These are phyloP conservation scores for Lagerstroemia speciosa DNA, from an alignment of 345 rosid species.

Conservation along the genomic window DNA sequence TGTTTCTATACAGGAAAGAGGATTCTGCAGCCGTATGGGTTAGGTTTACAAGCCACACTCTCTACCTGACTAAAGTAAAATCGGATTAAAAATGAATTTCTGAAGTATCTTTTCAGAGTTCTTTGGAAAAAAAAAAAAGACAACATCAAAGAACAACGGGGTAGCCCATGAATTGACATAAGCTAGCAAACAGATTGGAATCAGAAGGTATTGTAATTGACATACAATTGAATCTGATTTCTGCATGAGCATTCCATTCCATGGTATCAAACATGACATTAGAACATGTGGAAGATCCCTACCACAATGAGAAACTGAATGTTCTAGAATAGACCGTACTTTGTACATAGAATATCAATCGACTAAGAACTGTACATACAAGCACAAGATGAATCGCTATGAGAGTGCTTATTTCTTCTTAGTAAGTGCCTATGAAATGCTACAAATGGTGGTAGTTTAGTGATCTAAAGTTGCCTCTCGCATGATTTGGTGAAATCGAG, in stretches of 20 bases:
- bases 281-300: not conserved
- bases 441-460: too few relatives aligned
- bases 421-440: too few relatives aligned
- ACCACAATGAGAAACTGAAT: slow-evolving; percentile 2
- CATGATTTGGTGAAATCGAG: too few relatives aligned
- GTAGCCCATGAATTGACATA: not conserved
- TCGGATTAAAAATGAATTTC: not conserved
- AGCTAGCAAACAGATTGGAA: not conserved
- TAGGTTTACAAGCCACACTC: not conserved
- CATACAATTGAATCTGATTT: not conserved
- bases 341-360: not conserved
- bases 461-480: too few relatives aligned
- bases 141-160: not conserved
- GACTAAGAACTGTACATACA: not conserved
- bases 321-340: not conserved
- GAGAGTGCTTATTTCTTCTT: too few relatives aligned
- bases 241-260: not conserved
- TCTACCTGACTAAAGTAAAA: not conserved
- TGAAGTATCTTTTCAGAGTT: not conserved
- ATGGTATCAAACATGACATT: not conserved
- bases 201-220: not conserved
- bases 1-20: too few relatives aligned
- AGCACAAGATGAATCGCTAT: too few relatives aligned
- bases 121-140: too few relatives aligned
- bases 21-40: not conserved